These are phyloP conservation scores for Sporothrix inflata DNA, from an alignment of 2,329 filamentous ascomycete genomes.

Conservation along the genomic window DNA sequence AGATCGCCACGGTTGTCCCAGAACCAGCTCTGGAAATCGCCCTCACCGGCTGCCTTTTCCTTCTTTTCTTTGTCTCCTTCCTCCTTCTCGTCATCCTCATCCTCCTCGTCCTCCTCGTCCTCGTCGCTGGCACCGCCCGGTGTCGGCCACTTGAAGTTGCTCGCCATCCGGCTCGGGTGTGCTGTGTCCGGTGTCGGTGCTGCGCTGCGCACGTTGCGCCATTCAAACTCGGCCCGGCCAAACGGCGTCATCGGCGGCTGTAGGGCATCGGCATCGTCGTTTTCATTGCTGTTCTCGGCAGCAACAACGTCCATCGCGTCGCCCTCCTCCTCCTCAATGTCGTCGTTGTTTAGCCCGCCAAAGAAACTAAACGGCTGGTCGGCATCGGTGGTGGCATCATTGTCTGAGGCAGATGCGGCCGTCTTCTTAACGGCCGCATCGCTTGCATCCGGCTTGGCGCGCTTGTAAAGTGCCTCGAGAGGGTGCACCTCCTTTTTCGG, in stretches of 20 bases:
- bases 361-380: constrained; percentile 75
- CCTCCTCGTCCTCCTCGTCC: constrained; percentile 43
- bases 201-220: constrained; percentile 76
- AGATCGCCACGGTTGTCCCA: constrained; percentile 68
- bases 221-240: constrained; percentile 76
- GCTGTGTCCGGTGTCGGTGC: constrained; percentile 95
- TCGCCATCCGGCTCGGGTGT: constrained; percentile 60
- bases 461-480: constrained; percentile 90
- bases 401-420: constrained; percentile 39
- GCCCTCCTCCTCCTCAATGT: constrained; percentile 45
- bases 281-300: constrained; percentile 45
- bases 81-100: constrained; percentile 30
- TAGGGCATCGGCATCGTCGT: constrained; percentile 36
- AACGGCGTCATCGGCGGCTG: constrained; percentile 76
- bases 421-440: neutral
- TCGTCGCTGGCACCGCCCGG: constrained; percentile 52
- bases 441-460: constrained; percentile 50
- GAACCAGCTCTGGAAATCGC: constrained; percentile 68
- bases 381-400: neutral
- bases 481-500: constrained; percentile 68
- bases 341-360: constrained; percentile 53
- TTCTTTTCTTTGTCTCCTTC: constrained; percentile 30
- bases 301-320: constrained; percentile 43
- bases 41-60: constrained; percentile 39
- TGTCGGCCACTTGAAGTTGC: constrained; percentile 59